Base-by-base conservation (phyloP, 441 rosid species). In the Bruguiera hainesii region DNA sequence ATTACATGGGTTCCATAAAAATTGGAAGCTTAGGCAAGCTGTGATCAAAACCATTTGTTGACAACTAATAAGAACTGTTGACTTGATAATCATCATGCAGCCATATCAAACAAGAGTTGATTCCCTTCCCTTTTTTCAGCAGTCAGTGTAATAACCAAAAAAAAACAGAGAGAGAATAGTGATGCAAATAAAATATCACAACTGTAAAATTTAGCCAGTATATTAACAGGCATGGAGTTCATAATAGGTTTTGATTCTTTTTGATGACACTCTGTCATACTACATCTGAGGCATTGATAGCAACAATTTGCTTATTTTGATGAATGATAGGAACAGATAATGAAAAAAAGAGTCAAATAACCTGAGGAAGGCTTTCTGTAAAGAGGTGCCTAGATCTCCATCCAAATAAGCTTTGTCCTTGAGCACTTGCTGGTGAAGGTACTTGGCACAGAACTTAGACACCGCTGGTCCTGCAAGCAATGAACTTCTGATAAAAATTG, bases 401-500 rank as follows among this genome's bases (percentile, higher is more conserved):
- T 87, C 79, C n/a, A 77, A 72, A 77, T 82, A 87, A 23, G 84
- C 87, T 63, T 77, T 90, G 55, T 86, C 60, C 73, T 77, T 86
- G 67, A 84, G 87, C 73, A 93, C 89, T 76, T 93, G 92, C 73
- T 78, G 85, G 72, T 93, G 98, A 73, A 93, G 89, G 84, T 72
- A 90, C 84, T 89, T 93, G 50, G 96, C 87, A 60, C 97, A 92
- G 74, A 93, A 90, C 77, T 85, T 90, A 1, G 97, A 85, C 64
- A 93, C 98, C 53, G 82, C 91, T 77, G 86, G 85, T 61, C 97
- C 97, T 93, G 83, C 70, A 78, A 68, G 56, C 11, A 35, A 64
- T 66, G 26, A 33, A 57, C 56, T 55, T 66, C 48, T 60, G 46
- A 25, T 66, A 16, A 48, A 46, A 25, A 37, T 13, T n/a, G 53